Evolutionary conservation across 2,329 filamentous ascomycete species (phyloP), one percentile per base, ranked within the genome.

Genomic region (Paraphaeosphaeria sporulosa): DNA sequence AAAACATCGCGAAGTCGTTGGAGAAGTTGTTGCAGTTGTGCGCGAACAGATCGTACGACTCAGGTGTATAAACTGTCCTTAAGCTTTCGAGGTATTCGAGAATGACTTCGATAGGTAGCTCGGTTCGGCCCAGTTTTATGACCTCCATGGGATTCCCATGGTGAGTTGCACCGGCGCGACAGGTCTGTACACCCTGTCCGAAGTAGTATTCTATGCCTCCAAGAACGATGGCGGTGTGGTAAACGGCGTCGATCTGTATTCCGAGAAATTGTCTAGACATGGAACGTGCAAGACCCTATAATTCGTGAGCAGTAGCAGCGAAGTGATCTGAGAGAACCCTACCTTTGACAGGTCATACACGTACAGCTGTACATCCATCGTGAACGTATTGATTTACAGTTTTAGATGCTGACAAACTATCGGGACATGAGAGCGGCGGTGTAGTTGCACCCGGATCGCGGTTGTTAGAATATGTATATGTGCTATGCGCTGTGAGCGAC

Each of bases 1-100:
- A 83, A 64, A 98, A 98, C 77, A 92, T 95, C 64, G 92, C 84
- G 66, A 98, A 89, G 62, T 97, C 93, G 72, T 98, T 94, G 3
- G 91, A 92, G 78, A 98, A 99, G 78, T 97, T 97, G 81, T 98
- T 99, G 82, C 94, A 98, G 75, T 99, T 99, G 78, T 97, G 93
- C 30, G 86, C 69, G 81, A 92, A 97, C 5, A 97, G 81, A 73
- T 97, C 93, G 72, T 98, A 98, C 0, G 92, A 91, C 87, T 63
- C 89, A 9, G 90, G 82, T 0, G 93, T 96, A 73, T 96, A 99
- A 12, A 96, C 89, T 1, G 89, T 83, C 62, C 90, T 89, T 52
- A 98, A 74, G 4, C 93, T 96, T 57, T 95, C 90, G 1, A 99
- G 81, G 73, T 96, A 98, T 70, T 97, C 93, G 62, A 92, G 81